Base-by-base conservation (phyloP, 495 filamentous ascomycete species). In the Penicillium robsamsonii region DNA sequence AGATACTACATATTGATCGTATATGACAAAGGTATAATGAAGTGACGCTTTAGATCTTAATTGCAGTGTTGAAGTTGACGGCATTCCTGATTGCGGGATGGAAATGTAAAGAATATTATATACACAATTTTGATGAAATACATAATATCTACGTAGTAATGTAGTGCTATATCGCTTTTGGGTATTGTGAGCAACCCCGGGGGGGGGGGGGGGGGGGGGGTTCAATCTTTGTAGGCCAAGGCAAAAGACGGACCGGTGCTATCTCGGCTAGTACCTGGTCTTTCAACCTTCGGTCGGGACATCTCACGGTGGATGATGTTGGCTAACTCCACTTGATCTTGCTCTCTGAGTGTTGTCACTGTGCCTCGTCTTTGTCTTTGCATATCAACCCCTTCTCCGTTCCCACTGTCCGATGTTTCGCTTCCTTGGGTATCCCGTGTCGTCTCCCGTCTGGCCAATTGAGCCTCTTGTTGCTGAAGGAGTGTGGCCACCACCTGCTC, bases 401-500 rank as follows among this genome's bases (percentile, higher is more conserved):
- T 29, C 4, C 47, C 59, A 25, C 10, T 49, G 4, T 49, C 46
- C 2, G 58, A 40, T 4, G 27, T 45, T n/a, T 35, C 50, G 11
- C 29, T 44, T 17, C 43, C 56, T 17, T 43, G 29, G 9, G 1
- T 18, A 37, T 47, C 49, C 3, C 18, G 52, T 17, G n/a, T 13
- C 1, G 44, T 33, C 33, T 56, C 47, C 24, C 37, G 43, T n/a
- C 37, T 37, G 0, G 11, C 25, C 8, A 45, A 18, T 8, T 44
- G 49, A 25, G 12, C 24, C 27, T 33, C 41, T 25, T 56, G 33
- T 37, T 46, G 51, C 22, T 58, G 56, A 1, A 20, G 51, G 8
- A 75, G 40, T 0, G 72, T 69, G 2, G 63, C 63, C 11, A 61
- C 53, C 9, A 79, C 22, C 17, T 65, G 63, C 27, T 64, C 56